These are phyloP conservation scores for Colletotrichum eremochloae DNA, from an alignment of 2,329 filamentous ascomycete genomes.

Conservation along the genomic window DNA sequence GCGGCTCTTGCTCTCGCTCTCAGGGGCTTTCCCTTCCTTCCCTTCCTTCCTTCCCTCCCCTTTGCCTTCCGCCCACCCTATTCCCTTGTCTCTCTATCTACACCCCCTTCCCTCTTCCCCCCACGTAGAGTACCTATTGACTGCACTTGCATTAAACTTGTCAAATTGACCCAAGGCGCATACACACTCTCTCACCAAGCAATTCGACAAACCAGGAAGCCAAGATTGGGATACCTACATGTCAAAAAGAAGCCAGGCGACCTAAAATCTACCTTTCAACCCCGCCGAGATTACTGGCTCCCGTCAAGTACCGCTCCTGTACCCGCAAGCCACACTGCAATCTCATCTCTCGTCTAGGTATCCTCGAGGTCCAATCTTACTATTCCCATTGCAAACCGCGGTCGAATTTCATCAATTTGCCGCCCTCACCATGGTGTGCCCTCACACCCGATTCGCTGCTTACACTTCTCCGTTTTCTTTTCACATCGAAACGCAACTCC, in stretches of 20 bases:
- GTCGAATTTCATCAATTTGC: conserved; percentile 30
- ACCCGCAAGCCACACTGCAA: conserved; percentile 25
- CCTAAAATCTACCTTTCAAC: conserved; percentile 4
- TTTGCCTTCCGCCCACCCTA: background rate
- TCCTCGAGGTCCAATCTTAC: conserved; percentile 33
- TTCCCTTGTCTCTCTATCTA: background rate
- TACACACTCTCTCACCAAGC: background rate
- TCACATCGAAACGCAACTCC: background rate
- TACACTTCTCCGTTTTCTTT: conserved; percentile 2
- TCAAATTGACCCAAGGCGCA: background rate
- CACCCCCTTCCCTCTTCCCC: background rate
- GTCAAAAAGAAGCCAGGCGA: background rate
- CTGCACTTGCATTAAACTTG: background rate
- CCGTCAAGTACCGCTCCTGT: conserved; percentile 25
- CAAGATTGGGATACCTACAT: background rate
- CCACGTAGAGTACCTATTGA: no score
- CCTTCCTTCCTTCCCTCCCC: background rate
- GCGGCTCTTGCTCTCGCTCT: conserved; percentile 1
- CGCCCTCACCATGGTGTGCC: conserved; percentile 1
- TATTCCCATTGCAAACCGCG: conserved; percentile 14
- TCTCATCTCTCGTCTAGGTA: conserved; percentile 3
- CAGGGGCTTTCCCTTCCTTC: conserved; percentile 14
- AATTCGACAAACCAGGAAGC: background rate
- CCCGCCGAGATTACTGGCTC: conserved; percentile 7
- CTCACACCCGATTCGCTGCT: background rate